These are phyloP conservation scores for Teratosphaeria destructans DNA, from an alignment of 2,329 filamentous ascomycete genomes.

Conservation along the genomic window DNA sequence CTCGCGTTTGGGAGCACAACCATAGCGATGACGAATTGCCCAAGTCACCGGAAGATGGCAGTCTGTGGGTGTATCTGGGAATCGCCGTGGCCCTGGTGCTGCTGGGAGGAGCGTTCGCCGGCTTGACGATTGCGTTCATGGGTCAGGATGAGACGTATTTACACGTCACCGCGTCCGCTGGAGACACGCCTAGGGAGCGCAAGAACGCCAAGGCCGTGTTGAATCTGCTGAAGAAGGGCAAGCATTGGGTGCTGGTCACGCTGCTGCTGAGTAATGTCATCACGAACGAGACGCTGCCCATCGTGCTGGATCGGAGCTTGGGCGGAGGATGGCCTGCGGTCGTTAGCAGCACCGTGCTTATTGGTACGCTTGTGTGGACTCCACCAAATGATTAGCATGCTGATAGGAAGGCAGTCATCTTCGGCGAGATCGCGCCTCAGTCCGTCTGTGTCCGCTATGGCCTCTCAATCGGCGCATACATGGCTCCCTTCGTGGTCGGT, in stretches of 20 bases:
- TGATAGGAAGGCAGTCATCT: slow-evolving; percentile 61
- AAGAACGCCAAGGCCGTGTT: slow-evolving; percentile 77
- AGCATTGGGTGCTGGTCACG: slow-evolving; percentile 97
- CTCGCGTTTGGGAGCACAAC: slow-evolving; percentile 3
- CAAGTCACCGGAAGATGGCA: slow-evolving; percentile 40
- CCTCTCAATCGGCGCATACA: slow-evolving; percentile 85
- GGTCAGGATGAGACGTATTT: slow-evolving; percentile 89
- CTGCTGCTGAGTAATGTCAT: slow-evolving; percentile 92
- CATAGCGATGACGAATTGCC: slow-evolving; percentile 14
- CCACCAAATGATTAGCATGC: not conserved
- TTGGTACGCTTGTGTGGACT: slow-evolving; percentile 52
- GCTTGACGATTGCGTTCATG: slow-evolving; percentile 80
- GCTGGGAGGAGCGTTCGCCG: slow-evolving; percentile 85
- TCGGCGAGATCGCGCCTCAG: slow-evolving; percentile 92
- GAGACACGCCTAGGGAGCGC: slow-evolving; percentile 65
- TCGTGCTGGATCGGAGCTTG: slow-evolving; percentile 85
- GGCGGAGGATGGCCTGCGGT: slow-evolving; percentile 93
- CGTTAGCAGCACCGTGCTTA: slow-evolving; percentile 82
- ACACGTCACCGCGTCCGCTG: slow-evolving; percentile 81
- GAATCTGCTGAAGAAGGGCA: slow-evolving; percentile 70
- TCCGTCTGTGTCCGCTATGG: slow-evolving; percentile 95
- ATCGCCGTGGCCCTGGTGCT: slow-evolving; percentile 74
- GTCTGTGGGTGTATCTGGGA: slow-evolving; percentile 70
- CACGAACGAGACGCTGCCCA: slow-evolving; percentile 91
- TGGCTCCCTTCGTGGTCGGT: slow-evolving; percentile 73